A percentile compares a stretch with the other conserved stretches of the same genome.
These are phyloP conservation scores for Avicennia marina DNA, from an alignment of 257 asterid genomes.

Conservation along the genomic window DNA sequence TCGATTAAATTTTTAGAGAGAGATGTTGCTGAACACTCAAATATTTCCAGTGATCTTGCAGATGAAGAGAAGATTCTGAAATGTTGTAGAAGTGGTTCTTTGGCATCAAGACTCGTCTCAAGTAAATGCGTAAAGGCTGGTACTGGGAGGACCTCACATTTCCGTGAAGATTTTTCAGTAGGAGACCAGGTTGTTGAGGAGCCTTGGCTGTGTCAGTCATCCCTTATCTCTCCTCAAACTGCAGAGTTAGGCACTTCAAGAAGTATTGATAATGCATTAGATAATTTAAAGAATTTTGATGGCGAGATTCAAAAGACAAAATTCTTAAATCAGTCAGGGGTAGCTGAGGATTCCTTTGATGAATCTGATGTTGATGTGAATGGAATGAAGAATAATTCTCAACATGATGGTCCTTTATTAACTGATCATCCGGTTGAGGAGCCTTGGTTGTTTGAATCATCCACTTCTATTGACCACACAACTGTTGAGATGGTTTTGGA, in stretches of 20 bases:
- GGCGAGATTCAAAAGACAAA: slow-evolving; percentile 30
- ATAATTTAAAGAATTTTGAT: slow-evolving; percentile 23
- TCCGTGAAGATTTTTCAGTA: slow-evolving; percentile 23
- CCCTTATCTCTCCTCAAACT: slow-evolving; percentile 31
- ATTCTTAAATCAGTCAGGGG: slow-evolving; percentile 19
- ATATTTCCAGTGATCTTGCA: slow-evolving; percentile 81
- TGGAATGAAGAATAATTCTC: slow-evolving; percentile 18
- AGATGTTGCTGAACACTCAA: slow-evolving; percentile 80
- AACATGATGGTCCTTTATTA: slow-evolving; percentile 20
- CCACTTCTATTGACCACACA: slow-evolving; percentile 18
- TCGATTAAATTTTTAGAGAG: slow-evolving; percentile 23
- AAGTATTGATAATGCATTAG: slow-evolving; percentile 27
- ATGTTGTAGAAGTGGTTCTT: slow-evolving; percentile 35
- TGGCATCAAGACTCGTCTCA: slow-evolving; percentile 34
- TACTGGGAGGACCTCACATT: slow-evolving; percentile 29
- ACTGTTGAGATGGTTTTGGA: slow-evolving; percentile 23
- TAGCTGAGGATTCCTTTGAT: slow-evolving; percentile 20
- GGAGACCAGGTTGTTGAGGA: slow-evolving; percentile 57
- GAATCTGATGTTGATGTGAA: slow-evolving; percentile 24
- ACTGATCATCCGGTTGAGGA: slow-evolving; percentile 64
- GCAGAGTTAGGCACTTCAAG: slow-evolving; percentile 31
- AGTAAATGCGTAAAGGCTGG: slow-evolving; percentile 26
- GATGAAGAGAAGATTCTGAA: slow-evolving; percentile 43
- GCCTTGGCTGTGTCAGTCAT: slow-evolving; percentile 75
- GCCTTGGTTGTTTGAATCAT: slow-evolving; percentile 74